A percentile compares a stretch with the other conserved stretches of the same genome.
phyloP scores from a whole-genome alignment of 2,329 filamentous ascomycete species.

The Fusarium brevicatenulatum region DNA sequence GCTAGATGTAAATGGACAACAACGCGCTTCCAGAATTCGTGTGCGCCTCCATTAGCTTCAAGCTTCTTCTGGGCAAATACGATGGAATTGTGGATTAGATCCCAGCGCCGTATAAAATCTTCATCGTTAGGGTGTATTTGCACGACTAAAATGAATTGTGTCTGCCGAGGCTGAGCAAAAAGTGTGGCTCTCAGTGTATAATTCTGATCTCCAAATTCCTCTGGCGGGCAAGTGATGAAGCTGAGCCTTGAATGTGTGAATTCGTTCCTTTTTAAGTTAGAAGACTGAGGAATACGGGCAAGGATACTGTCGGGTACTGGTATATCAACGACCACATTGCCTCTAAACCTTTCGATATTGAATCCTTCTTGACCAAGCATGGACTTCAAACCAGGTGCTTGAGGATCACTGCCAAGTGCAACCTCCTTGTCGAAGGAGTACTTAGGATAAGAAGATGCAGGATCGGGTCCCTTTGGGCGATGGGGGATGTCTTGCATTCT shows the following conservation, averaged over 20 bases:
- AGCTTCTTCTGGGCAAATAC: neutral
- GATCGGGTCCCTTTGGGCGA: too few species aligned
- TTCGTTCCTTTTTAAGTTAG: neutral
- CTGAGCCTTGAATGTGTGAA: neutral
- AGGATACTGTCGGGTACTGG: neutral
- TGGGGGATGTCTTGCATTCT: neutral
- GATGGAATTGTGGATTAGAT: neutral
- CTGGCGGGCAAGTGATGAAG: accelerated
- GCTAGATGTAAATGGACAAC: neutral
- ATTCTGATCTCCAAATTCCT: accelerated
- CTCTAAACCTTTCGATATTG: neutral
- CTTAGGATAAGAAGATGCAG: neutral
- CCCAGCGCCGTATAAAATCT: neutral
- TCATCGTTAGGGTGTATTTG: accelerated
- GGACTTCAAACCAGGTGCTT: neutral
- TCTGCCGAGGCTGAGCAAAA: neutral
- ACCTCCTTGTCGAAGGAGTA: neutral
- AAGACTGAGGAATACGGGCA: neutral
- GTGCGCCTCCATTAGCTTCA: too few species aligned
- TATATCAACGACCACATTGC: neutral
- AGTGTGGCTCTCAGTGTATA: neutral
- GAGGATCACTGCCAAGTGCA: neutral
- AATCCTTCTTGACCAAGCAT: accelerated
- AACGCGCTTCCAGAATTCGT: neutral
- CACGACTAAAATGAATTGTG: neutral